These are phyloP conservation scores for Pseudogymnoascus sp. DNA, from an alignment of 2,329 filamentous ascomycete genomes.

Conservation along the genomic window DNA sequence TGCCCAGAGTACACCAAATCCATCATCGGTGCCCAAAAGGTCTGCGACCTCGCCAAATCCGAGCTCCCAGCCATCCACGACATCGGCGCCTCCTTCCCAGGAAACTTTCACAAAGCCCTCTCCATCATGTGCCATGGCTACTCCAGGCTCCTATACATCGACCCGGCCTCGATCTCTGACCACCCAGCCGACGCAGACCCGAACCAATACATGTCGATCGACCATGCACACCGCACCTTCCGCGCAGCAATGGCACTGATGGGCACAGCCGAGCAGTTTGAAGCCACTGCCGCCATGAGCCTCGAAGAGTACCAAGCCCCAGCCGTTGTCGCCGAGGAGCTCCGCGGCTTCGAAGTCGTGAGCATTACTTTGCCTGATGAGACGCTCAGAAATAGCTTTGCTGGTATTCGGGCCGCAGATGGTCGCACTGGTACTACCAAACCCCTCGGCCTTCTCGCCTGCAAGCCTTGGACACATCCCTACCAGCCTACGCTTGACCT, in stretches of 20 bases:
- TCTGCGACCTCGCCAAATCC: constrained; percentile 60
- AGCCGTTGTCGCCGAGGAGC: constrained; percentile 31
- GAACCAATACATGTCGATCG: constrained; percentile 20
- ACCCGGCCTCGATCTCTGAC: constrained; percentile 1
- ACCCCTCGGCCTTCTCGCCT: constrained; percentile 41
- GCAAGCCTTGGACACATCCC: constrained; percentile 40
- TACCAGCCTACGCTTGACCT: constrained; percentile 21
- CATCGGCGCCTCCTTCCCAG: constrained; percentile 55
- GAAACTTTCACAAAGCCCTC: constrained; percentile 73
- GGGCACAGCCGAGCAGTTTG: constrained; percentile 14
- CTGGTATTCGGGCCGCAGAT: constrained; percentile 32
- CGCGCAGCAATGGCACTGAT: constrained; percentile 20
- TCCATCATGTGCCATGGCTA: constrained; percentile 59
- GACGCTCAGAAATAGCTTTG: constrained; percentile 41
- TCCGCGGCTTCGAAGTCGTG: constrained; percentile 56
- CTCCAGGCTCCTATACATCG: constrained; percentile 20
- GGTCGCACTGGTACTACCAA: constrained; percentile 31
- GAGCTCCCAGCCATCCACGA: constrained; percentile 59
- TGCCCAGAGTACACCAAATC: constrained; percentile 72
- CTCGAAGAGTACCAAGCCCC: constrained; percentile 16
- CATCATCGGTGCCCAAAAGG: constrained; percentile 55
- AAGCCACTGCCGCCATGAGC: background rate
- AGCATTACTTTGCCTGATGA: constrained; percentile 42
- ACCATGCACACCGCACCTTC: constrained; percentile 18
- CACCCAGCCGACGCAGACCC: constrained; percentile 20